Evolutionary conservation across 306 rosid genomes (phyloP).

Genomic region (Fragaria nilgerrensis): DNA sequence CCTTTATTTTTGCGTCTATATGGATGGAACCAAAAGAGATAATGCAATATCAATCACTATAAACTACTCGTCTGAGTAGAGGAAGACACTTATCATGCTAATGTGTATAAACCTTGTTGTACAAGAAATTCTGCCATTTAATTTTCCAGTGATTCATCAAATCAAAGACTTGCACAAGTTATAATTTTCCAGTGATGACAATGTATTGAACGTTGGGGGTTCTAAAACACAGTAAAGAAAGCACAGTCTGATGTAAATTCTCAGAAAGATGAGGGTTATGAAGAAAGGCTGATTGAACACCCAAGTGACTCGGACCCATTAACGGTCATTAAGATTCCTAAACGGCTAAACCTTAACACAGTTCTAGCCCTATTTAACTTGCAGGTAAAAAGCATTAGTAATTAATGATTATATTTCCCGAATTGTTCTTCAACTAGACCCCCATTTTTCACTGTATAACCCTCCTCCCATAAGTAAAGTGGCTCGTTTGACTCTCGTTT

Average conservation of each 20-base stretch:
- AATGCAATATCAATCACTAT: neutral
- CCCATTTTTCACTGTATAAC: neutral
- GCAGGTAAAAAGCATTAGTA: neutral
- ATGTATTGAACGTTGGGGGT: neutral
- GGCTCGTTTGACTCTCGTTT: neutral
- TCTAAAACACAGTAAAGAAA: neutral
- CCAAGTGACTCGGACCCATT: neutral
- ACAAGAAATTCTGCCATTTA: constrained; percentile 1
- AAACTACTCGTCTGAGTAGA: constrained; percentile 8
- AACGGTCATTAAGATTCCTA: neutral
- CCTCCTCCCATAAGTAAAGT: neutral
- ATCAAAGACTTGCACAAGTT: neutral
- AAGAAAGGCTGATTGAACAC: neutral
- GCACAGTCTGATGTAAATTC: neutral
- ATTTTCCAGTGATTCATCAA: neutral
- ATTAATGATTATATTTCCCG: neutral
- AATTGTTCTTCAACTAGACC: neutral
- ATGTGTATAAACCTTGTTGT: constrained; percentile 11
- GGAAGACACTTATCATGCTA: constrained; percentile 12
- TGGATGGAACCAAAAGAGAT: constrained; percentile 28
- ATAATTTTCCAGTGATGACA: neutral
- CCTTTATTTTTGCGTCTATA: constrained; percentile 27
- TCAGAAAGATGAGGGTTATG: neutral
- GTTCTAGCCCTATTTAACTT: neutral
- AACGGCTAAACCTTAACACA: neutral